These are phyloP conservation scores for Modicella reniformis DNA, from an alignment of 371 early-diverging fungal genomes.

Conservation along the genomic window DNA sequence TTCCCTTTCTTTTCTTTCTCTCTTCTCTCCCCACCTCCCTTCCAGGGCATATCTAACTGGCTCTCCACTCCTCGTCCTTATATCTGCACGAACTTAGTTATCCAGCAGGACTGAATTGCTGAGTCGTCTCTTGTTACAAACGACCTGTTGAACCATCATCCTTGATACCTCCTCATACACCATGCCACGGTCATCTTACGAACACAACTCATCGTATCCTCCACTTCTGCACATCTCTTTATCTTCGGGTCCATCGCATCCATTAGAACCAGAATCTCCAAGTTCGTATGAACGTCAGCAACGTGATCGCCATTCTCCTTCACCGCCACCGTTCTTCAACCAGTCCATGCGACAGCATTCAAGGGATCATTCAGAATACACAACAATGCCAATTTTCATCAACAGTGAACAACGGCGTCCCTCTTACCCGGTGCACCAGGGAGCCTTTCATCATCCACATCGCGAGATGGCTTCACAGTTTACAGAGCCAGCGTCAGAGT, in stretches of 20 bases:
- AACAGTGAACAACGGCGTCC: slow-evolving; percentile 6
- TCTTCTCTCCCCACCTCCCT: slow-evolving; percentile 1
- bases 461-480: neutral
- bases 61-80: neutral
- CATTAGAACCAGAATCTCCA: neutral
- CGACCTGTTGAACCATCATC: neutral
- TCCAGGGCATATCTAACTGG: neutral
- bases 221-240: neutral
- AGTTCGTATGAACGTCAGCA: slow-evolving; percentile 10
- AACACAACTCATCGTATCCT: neutral
- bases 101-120: neutral
- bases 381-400: neutral
- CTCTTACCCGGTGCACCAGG: slow-evolving; percentile 9
- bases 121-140: neutral
- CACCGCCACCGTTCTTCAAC: neutral
- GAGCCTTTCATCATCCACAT: neutral
- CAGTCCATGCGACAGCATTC: slow-evolving; percentile 2
- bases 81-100: neutral
- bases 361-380: slow-evolving; percentile 2
- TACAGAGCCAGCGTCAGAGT: neutral
- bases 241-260: neutral
- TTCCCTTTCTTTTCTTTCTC: neutral
- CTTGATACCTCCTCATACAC: neutral
- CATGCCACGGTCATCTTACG: neutral
- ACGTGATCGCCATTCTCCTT: neutral